Percentiles rank a stretch among this genome's conserved stretches.
These are phyloP conservation scores for Camellia granthamiana DNA, from an alignment of 148 eudicot species.

Conservation along the genomic window DNA sequence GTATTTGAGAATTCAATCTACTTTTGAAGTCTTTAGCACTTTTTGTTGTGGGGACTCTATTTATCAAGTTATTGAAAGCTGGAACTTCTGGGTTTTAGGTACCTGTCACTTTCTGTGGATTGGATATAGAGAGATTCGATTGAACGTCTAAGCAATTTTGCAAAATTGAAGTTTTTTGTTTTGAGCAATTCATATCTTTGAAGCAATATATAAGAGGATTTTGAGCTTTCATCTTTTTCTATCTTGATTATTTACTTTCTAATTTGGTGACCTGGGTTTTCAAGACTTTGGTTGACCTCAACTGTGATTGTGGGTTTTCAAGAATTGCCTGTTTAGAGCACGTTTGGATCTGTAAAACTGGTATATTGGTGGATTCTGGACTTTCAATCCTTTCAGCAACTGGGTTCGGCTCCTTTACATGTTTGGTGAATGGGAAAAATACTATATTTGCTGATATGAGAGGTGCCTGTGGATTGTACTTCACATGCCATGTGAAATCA, in stretches of 20 bases:
- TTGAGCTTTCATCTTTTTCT: conserved; percentile 10
- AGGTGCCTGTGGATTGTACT: background rate
- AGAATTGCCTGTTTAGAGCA: background rate
- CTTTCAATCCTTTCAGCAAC: background rate
- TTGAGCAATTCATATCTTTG: background rate
- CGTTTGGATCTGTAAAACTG: background rate
- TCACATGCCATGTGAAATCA: background rate
- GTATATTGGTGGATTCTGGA: background rate
- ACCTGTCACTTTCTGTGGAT: background rate
- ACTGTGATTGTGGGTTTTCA: background rate
- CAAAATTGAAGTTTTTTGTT: background rate
- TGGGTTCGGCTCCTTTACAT: background rate
- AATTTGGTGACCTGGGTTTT: conserved; percentile 2
- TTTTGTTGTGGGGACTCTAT: background rate
- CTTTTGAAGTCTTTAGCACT: background rate
- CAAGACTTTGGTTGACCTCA: background rate
- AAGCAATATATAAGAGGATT: background rate
- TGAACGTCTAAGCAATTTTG: background rate
- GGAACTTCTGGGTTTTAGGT: background rate
- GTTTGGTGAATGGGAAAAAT: conserved; percentile 1
- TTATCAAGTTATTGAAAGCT: background rate
- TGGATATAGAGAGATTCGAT: background rate
- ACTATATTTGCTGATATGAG: background rate
- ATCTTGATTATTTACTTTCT: background rate
- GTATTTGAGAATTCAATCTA: background rate